Evolutionary conservation across 2,329 filamentous ascomycete species (phyloP), one percentile per base, ranked within the genome.

Genomic region (Hyphodiscus sp.): DNA sequence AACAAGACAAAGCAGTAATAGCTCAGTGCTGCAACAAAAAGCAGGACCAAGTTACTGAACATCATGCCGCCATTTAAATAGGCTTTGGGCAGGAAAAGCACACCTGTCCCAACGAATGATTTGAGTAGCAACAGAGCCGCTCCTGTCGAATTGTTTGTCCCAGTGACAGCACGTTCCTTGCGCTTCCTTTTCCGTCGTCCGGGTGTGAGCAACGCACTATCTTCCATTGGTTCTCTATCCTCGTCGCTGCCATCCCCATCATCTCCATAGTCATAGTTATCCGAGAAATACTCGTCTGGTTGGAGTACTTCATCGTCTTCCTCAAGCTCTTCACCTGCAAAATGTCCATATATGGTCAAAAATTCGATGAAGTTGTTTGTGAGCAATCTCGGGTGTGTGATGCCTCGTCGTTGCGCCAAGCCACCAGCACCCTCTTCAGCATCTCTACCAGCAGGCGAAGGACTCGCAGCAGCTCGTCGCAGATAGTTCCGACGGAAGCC

Each of bases 1-100:
- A 99, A 80, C 15, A 99, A 78, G 43, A 99, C 91, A 71, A 99
- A 99, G 74, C 91, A 96, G 75, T 96, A 96, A 73, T 96, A 99
- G 68, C 91, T 96, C 55, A 99, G 76, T 1, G 81, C 75, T 7
- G 94, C 91, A 16, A 99, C 89, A 41, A 78, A 80, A 20, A 99
- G 76, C n/a, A 99, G 80, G 16, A 99, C 87, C 49, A 95, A 60
- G 67, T 95, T 96, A 65, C 91, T 96, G 71, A 99, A 99, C 16
- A 96, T 74, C 91, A 99, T 97, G 54, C 94, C 94, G 51, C 94
- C 94, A 65, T 96, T 99, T 59, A 96, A 80, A 68, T 94, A 99
- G 4, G 94, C 92, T 47, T 91, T 85, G 0, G 92, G 92, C 33
- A 97, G 75, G 74, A 97, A 97, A 16, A 97, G 76, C 9, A 97